Conservation (phyloP, 441 rosid genomes). For the Brassica hybrid region DNA sequence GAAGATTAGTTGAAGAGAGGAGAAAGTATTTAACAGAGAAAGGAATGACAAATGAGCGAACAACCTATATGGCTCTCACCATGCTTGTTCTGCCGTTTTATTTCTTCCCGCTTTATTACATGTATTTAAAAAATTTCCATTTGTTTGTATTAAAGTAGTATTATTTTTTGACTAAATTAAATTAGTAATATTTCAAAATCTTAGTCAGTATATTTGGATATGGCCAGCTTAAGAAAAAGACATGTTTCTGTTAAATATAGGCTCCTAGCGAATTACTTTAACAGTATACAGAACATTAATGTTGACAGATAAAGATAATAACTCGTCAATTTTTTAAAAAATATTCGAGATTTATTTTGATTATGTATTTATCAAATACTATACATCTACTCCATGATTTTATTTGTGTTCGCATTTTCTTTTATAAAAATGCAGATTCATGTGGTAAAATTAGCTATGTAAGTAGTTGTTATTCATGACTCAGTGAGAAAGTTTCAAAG, state of each 20-base stretch:
- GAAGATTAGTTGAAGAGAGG: slow-evolving; percentile 23
- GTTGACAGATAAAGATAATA: background rate
- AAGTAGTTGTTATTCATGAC: background rate
- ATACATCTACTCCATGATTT: background rate
- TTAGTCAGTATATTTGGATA: slow-evolving; percentile 1
- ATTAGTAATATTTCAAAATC: background rate
- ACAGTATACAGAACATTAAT: background rate
- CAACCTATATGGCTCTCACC: slow-evolving; percentile 40
- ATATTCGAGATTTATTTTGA: background rate
- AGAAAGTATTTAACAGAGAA: slow-evolving; percentile 36
- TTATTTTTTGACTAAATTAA: background rate
- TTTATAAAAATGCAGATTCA: background rate
- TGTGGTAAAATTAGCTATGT: background rate
- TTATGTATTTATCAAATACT: background rate
- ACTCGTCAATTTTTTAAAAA: background rate
- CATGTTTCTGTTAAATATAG: slow-evolving; percentile 13
- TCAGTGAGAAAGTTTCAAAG: background rate
- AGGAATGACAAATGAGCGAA: slow-evolving; percentile 28
- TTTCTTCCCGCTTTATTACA: slow-evolving; percentile 32
- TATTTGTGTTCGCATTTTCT: background rate
- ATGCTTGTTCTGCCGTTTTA: slow-evolving; percentile 38
- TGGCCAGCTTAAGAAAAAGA: background rate
- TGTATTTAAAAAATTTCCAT: background rate
- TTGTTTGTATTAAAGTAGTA: slow-evolving; percentile 9
- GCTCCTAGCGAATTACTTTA: background rate